phyloP scores from a whole-genome alignment of 495 filamentous ascomycete species.

The Aspergillus funiculosus region DNA sequence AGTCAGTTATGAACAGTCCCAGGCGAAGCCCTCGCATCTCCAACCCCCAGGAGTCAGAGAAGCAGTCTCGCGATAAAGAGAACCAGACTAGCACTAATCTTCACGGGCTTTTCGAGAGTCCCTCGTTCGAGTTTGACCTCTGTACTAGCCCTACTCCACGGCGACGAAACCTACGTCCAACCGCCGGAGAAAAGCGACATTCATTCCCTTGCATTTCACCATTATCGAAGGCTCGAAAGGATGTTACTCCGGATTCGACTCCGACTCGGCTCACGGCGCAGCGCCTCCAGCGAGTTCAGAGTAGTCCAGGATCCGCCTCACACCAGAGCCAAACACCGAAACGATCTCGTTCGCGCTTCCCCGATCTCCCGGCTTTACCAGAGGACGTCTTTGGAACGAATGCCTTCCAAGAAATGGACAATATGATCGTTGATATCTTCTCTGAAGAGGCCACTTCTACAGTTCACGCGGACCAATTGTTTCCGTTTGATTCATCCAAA shows the following conservation, averaged over 20 bases:
- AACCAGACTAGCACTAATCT: conserved; percentile 45
- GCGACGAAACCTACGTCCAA: conserved; percentile 35
- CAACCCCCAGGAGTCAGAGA: conserved; percentile 29
- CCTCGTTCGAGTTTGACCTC: conserved; percentile 38
- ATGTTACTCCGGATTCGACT: conserved; percentile 19
- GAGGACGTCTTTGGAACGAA: conserved; percentile 23
- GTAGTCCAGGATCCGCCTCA: conserved; percentile 17
- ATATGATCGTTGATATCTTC: conserved; percentile 41
- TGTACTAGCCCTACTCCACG: conserved; percentile 61
- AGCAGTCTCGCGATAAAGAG: conserved; percentile 42
- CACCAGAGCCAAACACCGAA: conserved; percentile 25
- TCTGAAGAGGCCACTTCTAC: conserved; percentile 23
- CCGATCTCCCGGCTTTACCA: conserved; percentile 18
- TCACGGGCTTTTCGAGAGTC: conserved; percentile 54
- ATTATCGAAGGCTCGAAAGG: conserved; percentile 25
- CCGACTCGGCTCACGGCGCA: conserved; percentile 35
- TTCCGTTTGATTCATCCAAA: conserved; percentile 23
- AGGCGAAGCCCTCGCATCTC: conserved; percentile 42
- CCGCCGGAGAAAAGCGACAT: conserved; percentile 46
- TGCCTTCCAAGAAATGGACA: conserved; percentile 30
- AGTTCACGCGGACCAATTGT: conserved; percentile 21
- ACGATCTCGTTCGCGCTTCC: conserved; percentile 20
- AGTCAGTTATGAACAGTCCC: conserved; percentile 52
- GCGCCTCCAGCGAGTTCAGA: conserved; percentile 34
- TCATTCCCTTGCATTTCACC: conserved; percentile 35